Conservation (phyloP, 345 rosid genomes). For the Dipteronia sinensis region DNA sequence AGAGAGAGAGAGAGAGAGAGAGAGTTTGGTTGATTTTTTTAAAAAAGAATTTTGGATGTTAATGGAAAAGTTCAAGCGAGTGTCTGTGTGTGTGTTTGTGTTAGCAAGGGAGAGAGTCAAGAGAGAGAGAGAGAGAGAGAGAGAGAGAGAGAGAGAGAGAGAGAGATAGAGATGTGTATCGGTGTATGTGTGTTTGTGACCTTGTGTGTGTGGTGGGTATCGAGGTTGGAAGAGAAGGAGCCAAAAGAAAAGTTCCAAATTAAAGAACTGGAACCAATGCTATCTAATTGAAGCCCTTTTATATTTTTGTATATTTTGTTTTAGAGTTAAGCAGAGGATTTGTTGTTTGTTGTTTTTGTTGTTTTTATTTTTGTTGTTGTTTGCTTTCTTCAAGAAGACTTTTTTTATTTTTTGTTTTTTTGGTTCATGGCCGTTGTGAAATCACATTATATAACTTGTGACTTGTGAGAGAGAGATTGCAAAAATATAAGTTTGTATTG, state of each 20-base stretch:
- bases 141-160: constrained; percentile 14
- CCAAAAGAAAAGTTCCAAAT: constrained; percentile 58
- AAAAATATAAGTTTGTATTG: too few species aligned
- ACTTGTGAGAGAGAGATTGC: background rate
- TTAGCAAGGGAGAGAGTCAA: constrained; percentile 1
- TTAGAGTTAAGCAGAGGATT: constrained; percentile 36
- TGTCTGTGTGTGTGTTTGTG: constrained; percentile 9
- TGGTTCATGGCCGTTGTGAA: constrained; percentile 29
- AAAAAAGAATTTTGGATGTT: background rate
- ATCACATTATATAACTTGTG: constrained; percentile 6
- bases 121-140: constrained; percentile 24
- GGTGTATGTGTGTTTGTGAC: background rate
- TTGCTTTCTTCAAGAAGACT: constrained; percentile 36
- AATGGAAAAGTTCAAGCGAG: background rate
- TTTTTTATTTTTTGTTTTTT: background rate
- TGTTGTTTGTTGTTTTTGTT: constrained; percentile 53
- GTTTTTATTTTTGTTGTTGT: constrained; percentile 33
- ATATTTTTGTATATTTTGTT: constrained; percentile 24
- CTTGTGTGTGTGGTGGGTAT: constrained; percentile 25
- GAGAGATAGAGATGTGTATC: background rate
- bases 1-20: constrained; percentile 2
- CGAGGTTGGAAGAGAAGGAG: constrained; percentile 42
- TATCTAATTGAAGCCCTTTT: constrained; percentile 6
- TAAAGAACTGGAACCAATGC: constrained; percentile 57
- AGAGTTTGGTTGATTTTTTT: too few species aligned